Base-by-base conservation (phyloP, 768 basidiomycete species). In the Rhodotorula taiwanensis region DNA sequence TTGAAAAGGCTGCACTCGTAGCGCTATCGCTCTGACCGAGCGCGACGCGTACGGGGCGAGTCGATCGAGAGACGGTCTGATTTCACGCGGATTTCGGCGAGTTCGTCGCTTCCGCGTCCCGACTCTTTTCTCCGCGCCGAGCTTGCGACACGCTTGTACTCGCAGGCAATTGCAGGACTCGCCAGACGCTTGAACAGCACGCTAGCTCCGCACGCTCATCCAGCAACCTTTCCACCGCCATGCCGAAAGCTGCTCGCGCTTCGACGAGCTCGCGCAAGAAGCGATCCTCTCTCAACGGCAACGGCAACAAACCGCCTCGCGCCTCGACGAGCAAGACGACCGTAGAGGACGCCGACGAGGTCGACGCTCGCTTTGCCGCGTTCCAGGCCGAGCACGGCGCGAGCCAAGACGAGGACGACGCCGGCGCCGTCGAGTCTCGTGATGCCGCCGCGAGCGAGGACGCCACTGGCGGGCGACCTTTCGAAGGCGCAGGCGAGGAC, bases 371-470 rank as follows among this genome's bases (percentile, higher is more conserved):
- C 30, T 70, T 64, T 41, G 70, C 76, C 13, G 69, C 75, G n/a
- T 72, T 74, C 20, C 74, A 74, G 36, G 73, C 72, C 14, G 62
- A 63, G 25, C 71, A 69, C 23, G 72, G 72, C 13, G 66, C 59
- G n/a, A 72, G 2, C 5, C 47, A 49, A 21, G 41, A 51, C 23
- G 58, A 53, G 31, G 49, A 21, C 39, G 55, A 42, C 14, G 62
- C 45, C 4, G 31, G 11, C 10, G 21, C 6, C 18, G 51, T 0
- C 21, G 28, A 41, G 27, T 5, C 16, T 14, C 31, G 11, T 23
- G 43, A 20, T 7, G n/a, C n/a, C n/a, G n/a, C n/a, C n/a, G n/a
- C n/a, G n/a, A n/a, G n/a, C n/a, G n/a, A n/a, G n/a, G 18, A 31
- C n/a, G 8, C 48, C 28, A 2, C 27, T 55, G 8, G 9, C 42